Base-by-base conservation (phyloP, 2,329 filamentous ascomycete species). In the Xylariaceae sp. region DNA sequence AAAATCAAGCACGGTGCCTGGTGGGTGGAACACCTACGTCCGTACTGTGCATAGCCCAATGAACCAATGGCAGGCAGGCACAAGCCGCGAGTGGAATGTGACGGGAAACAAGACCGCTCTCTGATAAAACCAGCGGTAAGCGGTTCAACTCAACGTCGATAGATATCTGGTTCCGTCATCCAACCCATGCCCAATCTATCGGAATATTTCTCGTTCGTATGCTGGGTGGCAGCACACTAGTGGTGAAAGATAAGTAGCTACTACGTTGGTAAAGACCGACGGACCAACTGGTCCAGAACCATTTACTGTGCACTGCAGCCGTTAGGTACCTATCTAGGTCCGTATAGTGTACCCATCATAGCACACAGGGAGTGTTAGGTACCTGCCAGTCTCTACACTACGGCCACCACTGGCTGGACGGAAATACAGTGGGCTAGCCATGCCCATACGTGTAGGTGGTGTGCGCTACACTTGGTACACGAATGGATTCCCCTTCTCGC, bases 81-180 rank as follows among this genome's bases (percentile, higher is more conserved):
- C 42, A 30, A 19, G 32, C 32, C 32, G 13, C 6, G 32, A 34
- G 32, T 34, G 41, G 41, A 43, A 43, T 43, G 41, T 29, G 41
- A 29, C 41, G 22, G 13, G 26, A 21, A 43, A 16, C 29, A 43
- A 43, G 41, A 16, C 41, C 41, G 15, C 41, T 26, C 10, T 42
- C 40, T 22, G 40, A 42, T 42, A 42, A 42, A 42, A 42, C 22
- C 19, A 26, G 41, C 41, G 41, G 41, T 43, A 43, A 43, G 41
- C 22, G 21, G 15, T 29, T 22, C 19, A 41, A 18, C 39, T 41
- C n/a, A n/a, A n/a, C n/a, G n/a, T n/a, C 21, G 21, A 43, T 8
- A 29, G 37, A 43, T 43, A 43, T 19, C 29, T 43, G 41, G 41
- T 43, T 21, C 41, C 41, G 21, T 13, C 21, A 18, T 43, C 41